Evolutionary conservation across 768 basidiomycete genomes (phyloP).

Genomic region (Tylopilus cervinicoccineus): DNA sequence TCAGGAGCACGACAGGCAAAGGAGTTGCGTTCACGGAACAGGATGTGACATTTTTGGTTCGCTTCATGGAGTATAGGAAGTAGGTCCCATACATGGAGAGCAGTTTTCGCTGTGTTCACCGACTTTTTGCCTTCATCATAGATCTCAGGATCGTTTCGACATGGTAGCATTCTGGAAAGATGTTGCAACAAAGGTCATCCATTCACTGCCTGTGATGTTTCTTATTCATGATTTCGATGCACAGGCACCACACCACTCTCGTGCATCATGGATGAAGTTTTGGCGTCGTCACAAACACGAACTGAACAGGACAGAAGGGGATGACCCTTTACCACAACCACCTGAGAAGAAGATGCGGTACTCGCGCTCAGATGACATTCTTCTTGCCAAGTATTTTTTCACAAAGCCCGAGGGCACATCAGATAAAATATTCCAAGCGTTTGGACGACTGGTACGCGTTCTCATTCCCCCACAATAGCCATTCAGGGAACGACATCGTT

Average conservation of each 20-base stretch:
- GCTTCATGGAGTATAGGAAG: constrained; percentile 77
- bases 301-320: constrained; percentile 57
- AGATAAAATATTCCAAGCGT: constrained; percentile 80
- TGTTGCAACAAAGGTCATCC: constrained; percentile 58
- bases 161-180: constrained; percentile 83
- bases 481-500: constrained; percentile 1
- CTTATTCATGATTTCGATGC: not conserved
- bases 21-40: constrained; percentile 87
- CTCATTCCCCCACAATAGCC: not conserved
- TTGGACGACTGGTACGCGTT: constrained; percentile 59
- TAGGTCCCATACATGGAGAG: constrained; percentile 31
- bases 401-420: constrained; percentile 76
- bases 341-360: constrained; percentile 90
- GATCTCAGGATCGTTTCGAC: constrained; percentile 57
- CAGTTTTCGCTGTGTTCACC: constrained; percentile 1
- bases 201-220: not conserved
- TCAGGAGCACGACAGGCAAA: constrained; percentile 83
- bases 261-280: constrained; percentile 93
- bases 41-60: constrained; percentile 72
- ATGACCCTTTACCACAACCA: constrained; percentile 67
- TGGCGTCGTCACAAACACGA: constrained; percentile 89
- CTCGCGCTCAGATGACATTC: constrained; percentile 71
- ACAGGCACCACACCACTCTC: constrained; percentile 85
- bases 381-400: constrained; percentile 72
- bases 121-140: constrained; percentile 20